Base-by-base conservation (phyloP, 495 filamentous ascomycete genomes). In the Penicillium malachiteum region DNA sequence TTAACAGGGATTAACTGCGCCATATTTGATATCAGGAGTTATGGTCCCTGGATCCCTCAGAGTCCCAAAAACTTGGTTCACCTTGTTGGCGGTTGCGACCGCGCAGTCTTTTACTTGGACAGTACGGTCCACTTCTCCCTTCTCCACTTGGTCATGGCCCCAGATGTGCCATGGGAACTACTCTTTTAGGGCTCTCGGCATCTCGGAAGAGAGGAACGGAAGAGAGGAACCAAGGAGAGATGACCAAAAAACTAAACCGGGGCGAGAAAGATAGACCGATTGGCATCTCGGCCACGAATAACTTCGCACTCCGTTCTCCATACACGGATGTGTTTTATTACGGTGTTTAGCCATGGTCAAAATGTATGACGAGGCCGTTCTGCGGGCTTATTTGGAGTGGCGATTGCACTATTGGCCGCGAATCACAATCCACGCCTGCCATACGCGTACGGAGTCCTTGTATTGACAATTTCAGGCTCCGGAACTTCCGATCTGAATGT, bases 361-460 rank as follows among this genome's bases (percentile, higher is more conserved):
- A 26, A 43, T 52, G 50, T 32, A 46, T 46, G 43, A 46, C 43
- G 43, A 46, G 43, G 43, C 43, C 42, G 39, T 34, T 46, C 39
- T 38, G 34, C n/a, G 9, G 18, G 43, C 31, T 41, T 17, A 56
- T 46, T 43, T 39, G 10, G 40, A 14, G 54, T 55, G 54, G 59
- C 52, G 48, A 58, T 55, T 52, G 47, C 55, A 58, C 47, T 50
- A 55, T 53, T n/a, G 47, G 10, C 58, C 33, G 32, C 59, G 47
- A 58, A 62, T 62, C 47, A 58, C 46, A 55, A 10, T 54, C 50
- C 58, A 48, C 50, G 14, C 33, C 12, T 41, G n/a, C 14, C 38
- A 44, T 50, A 55, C 57, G 45, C 34, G 51, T 56, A 55, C 43
- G n/a, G n/a, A n/a, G 21, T 26, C 1, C 21, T 7, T n/a, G 39